Evolutionary conservation across 208 protist genomes (phyloP).

Genomic region (Leishmania tarentolae): DNA sequence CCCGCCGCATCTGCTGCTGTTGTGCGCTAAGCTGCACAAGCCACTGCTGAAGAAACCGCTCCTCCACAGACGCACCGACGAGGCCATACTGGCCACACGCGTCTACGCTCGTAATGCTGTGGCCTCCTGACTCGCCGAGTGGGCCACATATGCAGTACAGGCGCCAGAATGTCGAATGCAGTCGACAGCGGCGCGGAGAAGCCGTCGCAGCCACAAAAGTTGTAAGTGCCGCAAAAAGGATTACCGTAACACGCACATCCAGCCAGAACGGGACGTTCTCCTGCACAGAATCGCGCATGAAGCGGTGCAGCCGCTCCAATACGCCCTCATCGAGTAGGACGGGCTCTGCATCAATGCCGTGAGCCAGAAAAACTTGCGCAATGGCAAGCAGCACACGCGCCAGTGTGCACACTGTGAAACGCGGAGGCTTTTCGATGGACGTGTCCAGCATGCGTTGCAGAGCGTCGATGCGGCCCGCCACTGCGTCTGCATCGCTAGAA

Average conservation of each 20-base stretch:
- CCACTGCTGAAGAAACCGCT: constrained; percentile 33
- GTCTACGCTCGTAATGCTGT: constrained; percentile 45
- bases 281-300: constrained; percentile 66
- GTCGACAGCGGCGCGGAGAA: constrained; percentile 15
- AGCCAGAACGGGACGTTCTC: constrained; percentile 88
- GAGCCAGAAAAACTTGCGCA: constrained; percentile 32
- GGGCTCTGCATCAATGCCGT: constrained; percentile 18
- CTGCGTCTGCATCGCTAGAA: constrained; percentile 6
- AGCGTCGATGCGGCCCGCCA: constrained; percentile 43
- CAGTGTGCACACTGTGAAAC: constrained; percentile 62
- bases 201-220: constrained; percentile 62
- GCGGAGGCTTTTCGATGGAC: constrained; percentile 39
- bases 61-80: constrained; percentile 49
- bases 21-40: constrained; percentile 20
- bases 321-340: constrained; percentile 42
- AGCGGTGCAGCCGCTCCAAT: constrained; percentile 36
- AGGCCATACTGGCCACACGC: constrained; percentile 47
- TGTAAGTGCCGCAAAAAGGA: constrained; percentile 66
- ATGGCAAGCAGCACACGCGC: constrained; percentile 60
- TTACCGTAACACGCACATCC: constrained; percentile 71
- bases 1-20: background rate
- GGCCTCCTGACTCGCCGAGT: constrained; percentile 65
- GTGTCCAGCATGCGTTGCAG: constrained; percentile 40
- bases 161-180: constrained; percentile 49
- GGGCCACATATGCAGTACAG: constrained; percentile 78